phyloP scores from a whole-genome alignment of 2,329 filamentous ascomycete species.

The Monosporascus cannonballus region DNA sequence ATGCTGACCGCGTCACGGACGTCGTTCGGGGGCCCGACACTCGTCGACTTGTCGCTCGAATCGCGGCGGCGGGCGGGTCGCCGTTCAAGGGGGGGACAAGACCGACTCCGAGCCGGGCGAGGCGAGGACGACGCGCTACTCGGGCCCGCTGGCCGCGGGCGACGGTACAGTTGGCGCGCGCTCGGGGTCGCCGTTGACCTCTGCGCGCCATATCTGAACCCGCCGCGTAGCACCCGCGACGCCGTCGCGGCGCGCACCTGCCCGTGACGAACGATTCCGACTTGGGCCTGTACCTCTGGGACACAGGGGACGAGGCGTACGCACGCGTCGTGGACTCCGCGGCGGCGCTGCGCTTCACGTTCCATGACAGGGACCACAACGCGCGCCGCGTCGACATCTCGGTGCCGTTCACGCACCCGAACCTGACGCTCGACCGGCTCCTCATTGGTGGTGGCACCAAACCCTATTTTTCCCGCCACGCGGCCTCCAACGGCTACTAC shows the following conservation, averaged over 20 bases:
- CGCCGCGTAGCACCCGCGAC: conserved; percentile 32
- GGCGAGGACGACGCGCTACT: no score
- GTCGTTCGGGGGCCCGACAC: conserved; percentile 7
- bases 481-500: conserved; percentile 14
- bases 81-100: conserved; percentile 20
- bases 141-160: conserved; percentile 11
- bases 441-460: conserved; percentile 20
- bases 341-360: conserved; percentile 30
- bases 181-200: conserved; percentile 20
- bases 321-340: conserved; percentile 29
- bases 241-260: conserved; percentile 26
- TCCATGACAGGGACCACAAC: conserved; percentile 19
- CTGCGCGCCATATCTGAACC: conserved; percentile 30
- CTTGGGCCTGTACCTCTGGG: conserved; percentile 32
- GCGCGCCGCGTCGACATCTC: conserved; percentile 30
- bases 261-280: conserved; percentile 25
- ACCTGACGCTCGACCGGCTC: conserved; percentile 29
- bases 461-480: conserved; percentile 34
- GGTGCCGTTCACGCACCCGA: conserved; percentile 29
- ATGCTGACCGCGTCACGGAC: conserved; percentile 9
- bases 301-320: conserved; percentile 23
- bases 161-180: conserved; percentile 14
- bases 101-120: no score
- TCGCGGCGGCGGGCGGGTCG: conserved; percentile 28
- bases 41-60: conserved; percentile 33